phyloP scores from a whole-genome alignment of 352 stramenopile genomes.

The Phytophthora sp. region DNA sequence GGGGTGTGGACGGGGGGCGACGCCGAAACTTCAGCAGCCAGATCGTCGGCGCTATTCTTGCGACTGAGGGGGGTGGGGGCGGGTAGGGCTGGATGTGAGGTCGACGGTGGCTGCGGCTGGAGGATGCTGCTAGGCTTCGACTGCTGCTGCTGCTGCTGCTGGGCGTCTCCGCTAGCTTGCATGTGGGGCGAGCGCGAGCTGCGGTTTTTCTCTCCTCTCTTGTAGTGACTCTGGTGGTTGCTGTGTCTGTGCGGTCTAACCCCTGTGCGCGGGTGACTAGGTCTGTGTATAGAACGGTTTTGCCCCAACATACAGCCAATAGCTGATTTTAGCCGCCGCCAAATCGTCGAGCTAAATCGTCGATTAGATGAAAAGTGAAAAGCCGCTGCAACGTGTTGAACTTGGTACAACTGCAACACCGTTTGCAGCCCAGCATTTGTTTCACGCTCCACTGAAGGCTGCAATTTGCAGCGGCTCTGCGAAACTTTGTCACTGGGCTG shows the following conservation, averaged over 20 bases:
- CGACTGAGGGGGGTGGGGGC: conserved; percentile 21
- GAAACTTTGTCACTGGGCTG: too few relatives aligned
- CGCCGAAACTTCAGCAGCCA: conserved; percentile 52
- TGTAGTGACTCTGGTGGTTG: conserved; percentile 18
- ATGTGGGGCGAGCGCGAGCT: conserved; percentile 17
- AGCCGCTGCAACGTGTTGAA: conserved; percentile 19
- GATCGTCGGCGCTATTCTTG: conserved; percentile 76
- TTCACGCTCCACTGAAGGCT: too few relatives aligned
- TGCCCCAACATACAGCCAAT: conserved; percentile 3
- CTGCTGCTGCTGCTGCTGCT: conserved; percentile 5
- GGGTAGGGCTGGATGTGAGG: conserved; percentile 5
- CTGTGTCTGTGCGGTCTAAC: conserved; percentile 11
- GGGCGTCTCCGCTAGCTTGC: conserved; percentile 31
- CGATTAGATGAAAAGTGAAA: conserved; percentile 20
- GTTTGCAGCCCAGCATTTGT: conserved; percentile 1
- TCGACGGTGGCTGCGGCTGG: conserved; percentile 18
- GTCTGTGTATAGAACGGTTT: conserved; percentile 22
- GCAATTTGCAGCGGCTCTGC: too few relatives aligned
- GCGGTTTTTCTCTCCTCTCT: not conserved
- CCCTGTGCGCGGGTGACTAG: conserved; percentile 7
- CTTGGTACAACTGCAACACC: conserved; percentile 22
- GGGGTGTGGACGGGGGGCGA: conserved; percentile 57
- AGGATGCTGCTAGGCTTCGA: conserved; percentile 10
- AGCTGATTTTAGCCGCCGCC: conserved; percentile 4
- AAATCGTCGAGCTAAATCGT: conserved; percentile 4